These are phyloP conservation scores for Alternaria consortialis DNA, from an alignment of 2,329 filamentous ascomycete genomes.

Conservation along the genomic window DNA sequence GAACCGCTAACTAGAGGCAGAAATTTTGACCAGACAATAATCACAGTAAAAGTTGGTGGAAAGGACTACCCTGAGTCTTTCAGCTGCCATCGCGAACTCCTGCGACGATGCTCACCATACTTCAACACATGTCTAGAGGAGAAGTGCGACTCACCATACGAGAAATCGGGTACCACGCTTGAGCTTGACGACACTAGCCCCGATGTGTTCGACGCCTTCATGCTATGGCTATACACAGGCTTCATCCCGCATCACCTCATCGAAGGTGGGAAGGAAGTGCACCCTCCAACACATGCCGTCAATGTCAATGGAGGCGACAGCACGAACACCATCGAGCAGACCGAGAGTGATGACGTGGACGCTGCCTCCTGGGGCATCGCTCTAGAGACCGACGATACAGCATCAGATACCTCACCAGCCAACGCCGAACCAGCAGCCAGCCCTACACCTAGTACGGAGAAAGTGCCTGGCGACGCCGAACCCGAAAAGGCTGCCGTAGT, in stretches of 20 bases:
- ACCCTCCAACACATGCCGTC: slow-evolving; percentile 40
- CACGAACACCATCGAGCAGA: slow-evolving; percentile 22
- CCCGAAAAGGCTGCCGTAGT: slow-evolving; percentile 33
- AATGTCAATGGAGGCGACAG: slow-evolving; percentile 30
- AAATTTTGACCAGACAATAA: slow-evolving; percentile 50
- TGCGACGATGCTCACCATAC: slow-evolving; percentile 46
- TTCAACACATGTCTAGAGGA: slow-evolving; percentile 45
- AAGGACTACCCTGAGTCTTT: slow-evolving; percentile 46
- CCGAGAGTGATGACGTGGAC: slow-evolving; percentile 44
- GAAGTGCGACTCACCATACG: slow-evolving; percentile 45
- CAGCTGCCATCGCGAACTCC: slow-evolving; percentile 46
- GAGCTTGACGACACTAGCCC: slow-evolving; percentile 46
- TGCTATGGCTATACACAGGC: slow-evolving; percentile 51
- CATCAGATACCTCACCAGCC: slow-evolving; percentile 17
- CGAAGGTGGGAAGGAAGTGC: slow-evolving; percentile 46
- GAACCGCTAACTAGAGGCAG: slow-evolving; percentile 32
- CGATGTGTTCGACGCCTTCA: slow-evolving; percentile 51
- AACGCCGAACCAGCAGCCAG: slow-evolving; percentile 21
- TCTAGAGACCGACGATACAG: slow-evolving; percentile 42
- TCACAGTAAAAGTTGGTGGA: slow-evolving; percentile 46
- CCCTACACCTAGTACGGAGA: slow-evolving; percentile 37
- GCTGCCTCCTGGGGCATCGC: slow-evolving; percentile 47
- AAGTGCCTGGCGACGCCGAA: slow-evolving; percentile 42
- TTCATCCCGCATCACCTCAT: slow-evolving; percentile 50
- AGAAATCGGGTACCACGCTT: slow-evolving; percentile 34